Evolutionary conservation across 106 monocot genomes (phyloP).

Genomic region (Allium sativum): DNA sequence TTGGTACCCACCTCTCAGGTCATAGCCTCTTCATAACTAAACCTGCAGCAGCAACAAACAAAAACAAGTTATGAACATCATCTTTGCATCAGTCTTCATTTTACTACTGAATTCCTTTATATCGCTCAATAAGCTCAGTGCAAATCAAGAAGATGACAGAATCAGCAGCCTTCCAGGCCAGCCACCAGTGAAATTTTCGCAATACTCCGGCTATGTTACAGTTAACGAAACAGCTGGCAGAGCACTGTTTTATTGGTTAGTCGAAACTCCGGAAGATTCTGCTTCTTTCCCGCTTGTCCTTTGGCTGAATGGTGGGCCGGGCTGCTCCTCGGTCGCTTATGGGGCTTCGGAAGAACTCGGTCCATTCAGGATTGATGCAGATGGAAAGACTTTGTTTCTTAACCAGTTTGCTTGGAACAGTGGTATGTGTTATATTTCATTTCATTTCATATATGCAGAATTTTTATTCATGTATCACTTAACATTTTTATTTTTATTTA

Average conservation of each 20-base stretch:
- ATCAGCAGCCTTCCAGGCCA: conserved; percentile 67
- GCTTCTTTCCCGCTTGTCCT: conserved; percentile 47
- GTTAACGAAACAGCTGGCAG: conserved; percentile 52
- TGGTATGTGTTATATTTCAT: conserved; percentile 16
- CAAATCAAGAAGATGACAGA: conserved; percentile 21
- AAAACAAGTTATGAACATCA: neutral
- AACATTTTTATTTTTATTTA: conserved; percentile 6
- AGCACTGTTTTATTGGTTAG: conserved; percentile 85
- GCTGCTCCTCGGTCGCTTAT: conserved; percentile 81
- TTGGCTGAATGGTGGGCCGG: conserved; percentile 94
- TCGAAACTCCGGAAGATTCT: conserved; percentile 25
- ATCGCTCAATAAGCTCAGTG: neutral
- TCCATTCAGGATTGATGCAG: conserved; percentile 65
- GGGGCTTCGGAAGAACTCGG: conserved; percentile 93
- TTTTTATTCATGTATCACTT: neutral
- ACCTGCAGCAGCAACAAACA: too few relatives aligned
- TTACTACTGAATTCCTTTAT: neutral
- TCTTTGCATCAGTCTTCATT: neutral
- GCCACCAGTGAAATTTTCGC: conserved; percentile 53
- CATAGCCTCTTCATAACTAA: too few relatives aligned
- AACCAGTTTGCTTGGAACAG: conserved; percentile 78
- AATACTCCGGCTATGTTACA: conserved; percentile 80
- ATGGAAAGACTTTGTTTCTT: conserved; percentile 55
- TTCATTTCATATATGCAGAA: neutral
- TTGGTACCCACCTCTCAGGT: too few relatives aligned